Base-by-base conservation (phyloP, 495 filamentous ascomycete species). In the Annulohypoxylon maeteangense region DNA sequence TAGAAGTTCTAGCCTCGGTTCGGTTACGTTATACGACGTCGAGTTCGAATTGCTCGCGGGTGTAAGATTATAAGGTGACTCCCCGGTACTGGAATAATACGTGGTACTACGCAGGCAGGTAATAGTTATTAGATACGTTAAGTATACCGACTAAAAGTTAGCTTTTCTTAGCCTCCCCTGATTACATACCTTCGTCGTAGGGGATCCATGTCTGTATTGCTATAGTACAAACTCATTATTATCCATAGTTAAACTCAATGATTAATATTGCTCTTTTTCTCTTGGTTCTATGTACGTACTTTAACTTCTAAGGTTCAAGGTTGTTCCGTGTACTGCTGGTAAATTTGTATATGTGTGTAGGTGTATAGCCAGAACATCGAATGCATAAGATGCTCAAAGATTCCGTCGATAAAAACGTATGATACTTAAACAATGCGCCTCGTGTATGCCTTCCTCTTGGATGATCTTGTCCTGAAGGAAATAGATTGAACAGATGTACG, bases 1-100 rank as follows among this genome's bases (percentile, higher is more conserved):
- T 61, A 60, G 48, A 67, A 47, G 65, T 65, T 70, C 60, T 65
- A 36, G 67, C 45, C 67, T 70, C 47, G 42, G 29, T 60, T 61
- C 45, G 61, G 55, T 48, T 55, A 36, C 42, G 60, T 38, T 61
- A 59, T 42, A 23, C 59, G 12, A 61, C 40, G 56, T 50, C 23
- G 25, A 36, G 18, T 38, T 45, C 50, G 38, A 51, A 55, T 47
- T 40, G 53, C 57, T 32, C 7, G 42, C 14, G 44, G 23, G 34
- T 10, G 27, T 45, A 2, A 27, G 18, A 51, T 38, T 42, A 57
- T 42, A 53, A 22, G 36, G 14, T 10, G n/a, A 44, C 47, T 31
- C 48, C 44, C 25, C n/a, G 47, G 45, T 62, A 51, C 18, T 45
- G 14, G n/a, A 25, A 53, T 53, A 7, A 50, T 53, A 53, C 25